These are phyloP conservation scores for Batrachochytrium dendrobatidis DNA, from an alignment of 371 early-diverging fungal species.

Conservation along the genomic window DNA sequence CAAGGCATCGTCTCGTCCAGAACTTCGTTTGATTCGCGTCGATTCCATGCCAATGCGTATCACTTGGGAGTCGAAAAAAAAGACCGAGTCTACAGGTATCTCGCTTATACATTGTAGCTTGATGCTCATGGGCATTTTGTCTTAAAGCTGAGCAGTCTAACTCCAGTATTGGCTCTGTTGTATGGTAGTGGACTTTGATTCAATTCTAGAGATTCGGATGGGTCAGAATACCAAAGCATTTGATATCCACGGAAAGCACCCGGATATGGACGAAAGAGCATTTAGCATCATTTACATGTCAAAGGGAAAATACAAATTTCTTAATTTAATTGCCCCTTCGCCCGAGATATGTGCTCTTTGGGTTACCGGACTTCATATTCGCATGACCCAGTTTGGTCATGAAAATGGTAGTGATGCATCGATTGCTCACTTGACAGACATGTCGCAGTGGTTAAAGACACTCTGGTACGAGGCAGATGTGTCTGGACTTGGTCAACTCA, in stretches of 20 bases:
- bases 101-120: too few relatives aligned
- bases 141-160: too few relatives aligned
- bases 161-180: too few relatives aligned
- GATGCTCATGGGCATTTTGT: too few relatives aligned
- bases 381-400: constrained; percentile 23
- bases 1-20: constrained; percentile 31
- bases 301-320: constrained; percentile 35
- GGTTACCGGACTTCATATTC: constrained; percentile 40
- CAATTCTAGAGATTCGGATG: constrained; percentile 38
- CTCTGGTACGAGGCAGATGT: constrained; percentile 17
- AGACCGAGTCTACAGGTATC: constrained; percentile 19
- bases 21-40: constrained; percentile 31
- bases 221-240: constrained; percentile 45
- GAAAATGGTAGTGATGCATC: constrained; percentile 14
- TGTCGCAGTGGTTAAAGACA: constrained; percentile 18
- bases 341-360: constrained; percentile 31
- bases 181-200: constrained; percentile 35
- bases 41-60: constrained; percentile 25
- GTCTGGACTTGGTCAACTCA: constrained; percentile 11
- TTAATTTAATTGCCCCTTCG: constrained; percentile 43
- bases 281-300: constrained; percentile 40
- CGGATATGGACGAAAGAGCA: constrained; percentile 30
- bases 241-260: constrained; percentile 31
- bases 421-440: not conserved
- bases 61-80: constrained; percentile 40